phyloP scores from a whole-genome alignment of 2,329 filamentous ascomycete species.

The Fusarium tjaetaba region DNA sequence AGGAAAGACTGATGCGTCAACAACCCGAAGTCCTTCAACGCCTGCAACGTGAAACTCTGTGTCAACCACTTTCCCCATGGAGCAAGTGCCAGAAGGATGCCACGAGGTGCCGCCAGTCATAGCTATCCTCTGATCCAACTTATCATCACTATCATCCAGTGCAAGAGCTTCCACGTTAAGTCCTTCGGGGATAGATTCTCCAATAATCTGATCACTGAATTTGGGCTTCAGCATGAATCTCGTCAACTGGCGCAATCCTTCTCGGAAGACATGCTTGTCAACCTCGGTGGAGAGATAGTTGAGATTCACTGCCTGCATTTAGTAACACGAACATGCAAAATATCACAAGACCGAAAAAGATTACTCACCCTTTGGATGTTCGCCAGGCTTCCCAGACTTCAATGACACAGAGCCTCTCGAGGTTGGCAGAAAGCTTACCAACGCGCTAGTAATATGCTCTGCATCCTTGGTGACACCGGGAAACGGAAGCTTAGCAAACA shows the following conservation, averaged over 20 bases:
- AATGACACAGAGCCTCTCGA: constrained; percentile 37
- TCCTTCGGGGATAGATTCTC: constrained; percentile 34
- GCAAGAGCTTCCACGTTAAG: constrained; percentile 25
- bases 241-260: constrained; percentile 36
- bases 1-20: constrained; percentile 50
- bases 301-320: constrained; percentile 25
- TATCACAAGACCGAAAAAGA: neutral
- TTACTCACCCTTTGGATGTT: constrained; percentile 36
- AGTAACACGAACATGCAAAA: neutral
- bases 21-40: constrained; percentile 43
- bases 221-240: constrained; percentile 37
- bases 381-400: constrained; percentile 30
- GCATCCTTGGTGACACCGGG: constrained; percentile 33
- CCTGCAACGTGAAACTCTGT: constrained; percentile 63
- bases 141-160: constrained; percentile 31
- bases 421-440: constrained; percentile 40
- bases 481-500: constrained; percentile 39
- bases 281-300: constrained; percentile 41
- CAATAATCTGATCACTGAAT: constrained; percentile 32
- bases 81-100: constrained; percentile 63
- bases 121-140: constrained; percentile 36
- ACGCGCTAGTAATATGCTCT: constrained; percentile 38
- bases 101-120: constrained; percentile 54
- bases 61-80: constrained; percentile 68
- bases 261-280: constrained; percentile 38